Base-by-base conservation (phyloP, 768 basidiomycete genomes). In the Agaricus sinodeliciosus region DNA sequence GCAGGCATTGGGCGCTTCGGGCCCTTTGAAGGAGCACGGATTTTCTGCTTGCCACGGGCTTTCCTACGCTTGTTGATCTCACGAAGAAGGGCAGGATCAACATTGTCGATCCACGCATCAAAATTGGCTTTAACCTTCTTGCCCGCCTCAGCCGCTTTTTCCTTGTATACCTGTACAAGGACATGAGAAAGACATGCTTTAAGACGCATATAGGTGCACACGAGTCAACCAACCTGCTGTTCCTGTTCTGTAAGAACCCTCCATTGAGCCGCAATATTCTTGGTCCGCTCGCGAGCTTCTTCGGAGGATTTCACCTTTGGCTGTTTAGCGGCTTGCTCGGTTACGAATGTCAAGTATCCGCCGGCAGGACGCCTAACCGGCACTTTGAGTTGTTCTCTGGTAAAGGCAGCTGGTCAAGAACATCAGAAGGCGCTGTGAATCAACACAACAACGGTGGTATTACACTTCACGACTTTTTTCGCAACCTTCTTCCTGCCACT, bases 41-140 rank as follows among this genome's bases (percentile, higher is more conserved):
- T 45, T 28, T 16, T 55, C 11, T 19, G 36, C 18, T 39, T 40
- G 19, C 56, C 58, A 28, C 42, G 43, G 31, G 36, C 44, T 18
- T 31, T 41, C 27, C 58, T 55, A 22, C 25, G 27, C 37, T 22
- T 27, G 48, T 65, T 65, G 43, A 63, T 46, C 25, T 43, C 49
- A 16, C 45, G 44, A 16, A 63, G 37, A 12, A 60, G 28, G 6
- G 39, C 34, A 1, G 59, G 57, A 40, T 62, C 60, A 16, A 59
- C 41, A 9, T 51, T 53, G 0, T 57, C 42, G 13, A 56, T 40
- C 59, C 59, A 65, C 46, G 62, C 51, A 1, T 51, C 37, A 18
- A n/a, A 43, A 15, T 43, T 42, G 8, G 22, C 18, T 25, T 31
- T 7, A 11, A 56, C 35, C 47, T 49, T 50, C 28, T 37, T 44